These are phyloP conservation scores for Eleusine coracana DNA, from an alignment of 176 grass and related monocot genomes.

Conservation along the genomic window DNA sequence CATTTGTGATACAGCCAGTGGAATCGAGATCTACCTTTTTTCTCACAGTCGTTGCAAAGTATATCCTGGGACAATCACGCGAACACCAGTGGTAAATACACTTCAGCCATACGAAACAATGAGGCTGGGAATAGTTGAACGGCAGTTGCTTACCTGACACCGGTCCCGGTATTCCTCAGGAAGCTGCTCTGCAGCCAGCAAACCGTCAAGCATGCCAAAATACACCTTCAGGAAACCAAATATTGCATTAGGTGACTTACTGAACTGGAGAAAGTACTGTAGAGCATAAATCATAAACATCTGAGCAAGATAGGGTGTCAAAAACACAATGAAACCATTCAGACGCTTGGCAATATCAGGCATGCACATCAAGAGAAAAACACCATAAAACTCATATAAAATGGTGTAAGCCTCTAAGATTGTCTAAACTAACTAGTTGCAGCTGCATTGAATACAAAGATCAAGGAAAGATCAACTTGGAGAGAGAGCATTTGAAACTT, in stretches of 20 bases:
- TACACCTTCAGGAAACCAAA: constrained; percentile 63
- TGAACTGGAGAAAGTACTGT: background rate
- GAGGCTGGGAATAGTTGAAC: background rate
- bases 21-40: constrained; percentile 69
- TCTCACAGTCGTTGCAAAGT: constrained; percentile 86
- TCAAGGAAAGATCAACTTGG: background rate
- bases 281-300: background rate
- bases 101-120: background rate
- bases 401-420: background rate
- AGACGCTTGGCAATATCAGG: background rate
- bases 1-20: constrained; percentile 97
- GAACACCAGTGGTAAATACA: background rate
- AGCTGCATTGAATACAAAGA: background rate
- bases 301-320: background rate
- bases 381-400: background rate
- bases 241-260: background rate
- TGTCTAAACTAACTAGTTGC: background rate
- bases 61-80: constrained; percentile 57
- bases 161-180: constrained; percentile 78
- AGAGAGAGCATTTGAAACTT: background rate
- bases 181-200: constrained; percentile 77
- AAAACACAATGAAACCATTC: background rate
- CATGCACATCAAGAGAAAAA: background rate
- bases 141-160: constrained; percentile 58
- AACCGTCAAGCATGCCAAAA: constrained; percentile 93